Evolutionary conservation across 176 grass and related monocot species (phyloP), one percentile per base, ranked within the genome.

Genomic region (Melocanna baccifera): DNA sequence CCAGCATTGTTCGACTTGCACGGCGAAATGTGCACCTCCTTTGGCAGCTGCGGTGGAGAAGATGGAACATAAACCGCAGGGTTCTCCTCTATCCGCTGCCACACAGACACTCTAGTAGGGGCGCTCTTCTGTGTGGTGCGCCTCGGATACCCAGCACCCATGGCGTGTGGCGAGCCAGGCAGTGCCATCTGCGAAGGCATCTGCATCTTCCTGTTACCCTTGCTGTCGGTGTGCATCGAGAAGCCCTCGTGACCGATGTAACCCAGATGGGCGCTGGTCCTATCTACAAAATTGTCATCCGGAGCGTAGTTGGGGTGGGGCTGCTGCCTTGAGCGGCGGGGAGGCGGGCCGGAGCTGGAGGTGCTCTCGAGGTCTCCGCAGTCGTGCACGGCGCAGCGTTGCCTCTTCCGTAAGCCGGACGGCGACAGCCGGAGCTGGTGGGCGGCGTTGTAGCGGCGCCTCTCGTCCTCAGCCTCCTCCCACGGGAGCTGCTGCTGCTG

Each of bases 31-130:
- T 87, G 88, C 55, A 87, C 83, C 41, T 73, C 84, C 78, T 85
- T 80, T n/a, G 47, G 71, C 46, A 48, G 63, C 76, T 56, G 58
- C 3, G 15, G 30, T 2, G 70, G 42, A 83, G 95, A 75, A 94
- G 91, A 77, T 5, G 83, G 55, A 3, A 59, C 47, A 43, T 55
- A 71, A 32, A 63, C 56, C 0, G 86, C 43, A 22, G 91, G 86
- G 39, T 88, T 90, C 76, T 95, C 91, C 71, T 95, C 93, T 26
- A 98, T 93, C 47, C 96, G 85, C 61, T 89, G 89, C 96, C 96
- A 98, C 19, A 96, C 96, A 85, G 93, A 96, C 22, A 95, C 51
- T 57, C 91, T 98, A 2, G 77, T 76, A 34, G 91, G 81, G 34
- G 89, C 80, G 1, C 52, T 72, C 86, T 88, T 94, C 84, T 89